phyloP scores from a whole-genome alignment of 305 asterid species.

The Fraxinus floribunda region DNA sequence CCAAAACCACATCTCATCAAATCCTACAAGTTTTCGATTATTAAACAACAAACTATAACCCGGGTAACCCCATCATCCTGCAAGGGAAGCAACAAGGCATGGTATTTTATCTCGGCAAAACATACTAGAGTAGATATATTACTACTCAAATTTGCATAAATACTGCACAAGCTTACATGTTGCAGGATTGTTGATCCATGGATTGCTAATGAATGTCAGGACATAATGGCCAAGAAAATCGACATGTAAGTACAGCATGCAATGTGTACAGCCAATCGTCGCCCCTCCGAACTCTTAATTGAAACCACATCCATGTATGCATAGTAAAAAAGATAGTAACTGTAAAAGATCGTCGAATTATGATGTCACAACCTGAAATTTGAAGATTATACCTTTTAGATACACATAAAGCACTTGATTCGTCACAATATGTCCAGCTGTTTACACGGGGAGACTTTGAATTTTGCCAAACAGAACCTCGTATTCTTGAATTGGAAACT shows the following conservation, averaged over 20 bases:
- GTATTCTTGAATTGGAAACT: slow-evolving; percentile 6
- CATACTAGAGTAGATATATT: background rate
- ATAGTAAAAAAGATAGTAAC: background rate
- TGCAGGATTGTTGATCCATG: background rate
- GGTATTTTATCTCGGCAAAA: background rate
- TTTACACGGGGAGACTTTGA: background rate
- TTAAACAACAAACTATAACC: background rate
- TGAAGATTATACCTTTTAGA: background rate
- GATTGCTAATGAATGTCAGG: slow-evolving; percentile 4
- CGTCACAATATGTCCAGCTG: background rate
- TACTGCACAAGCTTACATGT: background rate
- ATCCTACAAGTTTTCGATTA: background rate
- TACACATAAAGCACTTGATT: background rate
- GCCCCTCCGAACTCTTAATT: background rate
- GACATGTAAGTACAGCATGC: background rate
- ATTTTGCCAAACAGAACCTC: background rate
- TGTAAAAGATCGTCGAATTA: slow-evolving; percentile 16
- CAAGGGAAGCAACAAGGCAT: background rate
- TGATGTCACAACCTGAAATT: slow-evolving; percentile 13
- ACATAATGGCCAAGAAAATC: background rate
- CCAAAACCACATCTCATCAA: background rate
- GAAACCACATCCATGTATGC: background rate
- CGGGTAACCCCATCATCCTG: background rate
- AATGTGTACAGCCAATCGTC: background rate
- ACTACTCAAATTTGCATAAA: background rate